Conservation (phyloP, 139 green algal genomes). For the Micromonas commoda region DNA sequence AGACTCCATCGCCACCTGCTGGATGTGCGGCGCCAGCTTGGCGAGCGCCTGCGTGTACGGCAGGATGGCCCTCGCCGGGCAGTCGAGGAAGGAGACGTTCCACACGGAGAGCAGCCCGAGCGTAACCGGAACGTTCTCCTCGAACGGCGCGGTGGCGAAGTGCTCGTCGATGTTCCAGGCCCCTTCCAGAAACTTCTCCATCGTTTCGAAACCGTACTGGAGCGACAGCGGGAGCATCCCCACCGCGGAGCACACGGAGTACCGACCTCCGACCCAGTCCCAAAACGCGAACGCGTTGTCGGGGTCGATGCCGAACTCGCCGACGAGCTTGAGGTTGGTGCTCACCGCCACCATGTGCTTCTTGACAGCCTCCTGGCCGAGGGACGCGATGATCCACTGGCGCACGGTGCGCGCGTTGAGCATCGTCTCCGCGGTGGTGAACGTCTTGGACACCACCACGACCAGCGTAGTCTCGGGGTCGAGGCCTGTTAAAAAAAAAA, state of each 20-base stretch:
- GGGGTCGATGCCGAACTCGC: constrained; percentile 96
- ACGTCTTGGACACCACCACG: constrained; percentile 98
- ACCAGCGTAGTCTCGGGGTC: constrained; percentile 84
- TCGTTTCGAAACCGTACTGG: constrained; percentile 92
- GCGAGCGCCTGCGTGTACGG: constrained; percentile 92
- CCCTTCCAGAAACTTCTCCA: constrained; percentile 74
- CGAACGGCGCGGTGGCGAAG: constrained; percentile 77
- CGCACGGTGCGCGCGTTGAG: constrained; percentile 91
- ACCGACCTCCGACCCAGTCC: constrained; percentile 86
- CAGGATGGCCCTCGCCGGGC: constrained; percentile 85
- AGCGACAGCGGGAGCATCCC: constrained; percentile 89
- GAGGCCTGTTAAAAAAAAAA: too few relatives aligned
- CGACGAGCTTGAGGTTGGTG: constrained; percentile 97
- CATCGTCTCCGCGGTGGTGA: constrained; percentile 99
- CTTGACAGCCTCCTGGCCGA: constrained; percentile 60
- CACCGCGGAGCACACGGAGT: constrained; percentile 91
- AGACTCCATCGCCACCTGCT: constrained; percentile 96
- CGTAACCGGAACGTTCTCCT: constrained; percentile 90
- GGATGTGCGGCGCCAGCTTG: constrained; percentile 96
- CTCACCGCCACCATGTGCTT: constrained; percentile 99
- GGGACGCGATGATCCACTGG: constrained; percentile 42
- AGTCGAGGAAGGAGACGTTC: constrained; percentile 94
- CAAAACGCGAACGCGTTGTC: constrained; percentile 98
- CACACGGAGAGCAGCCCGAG: constrained; percentile 89
- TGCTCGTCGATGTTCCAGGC: constrained; percentile 59